Conservation (phyloP, 495 filamentous ascomycete genomes). For the Copromyces sp. region DNA sequence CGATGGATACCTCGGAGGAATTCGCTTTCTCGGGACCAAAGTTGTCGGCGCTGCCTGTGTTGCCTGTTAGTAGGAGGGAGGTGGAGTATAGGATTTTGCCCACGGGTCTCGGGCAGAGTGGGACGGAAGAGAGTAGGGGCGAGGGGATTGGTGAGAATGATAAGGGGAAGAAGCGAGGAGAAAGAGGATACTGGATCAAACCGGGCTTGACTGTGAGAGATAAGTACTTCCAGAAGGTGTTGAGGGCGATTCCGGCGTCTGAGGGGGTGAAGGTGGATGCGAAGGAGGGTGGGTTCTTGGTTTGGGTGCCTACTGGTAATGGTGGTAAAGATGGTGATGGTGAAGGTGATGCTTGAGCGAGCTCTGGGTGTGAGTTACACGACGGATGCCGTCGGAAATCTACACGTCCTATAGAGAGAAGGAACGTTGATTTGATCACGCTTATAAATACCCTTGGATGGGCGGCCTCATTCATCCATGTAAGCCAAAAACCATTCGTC, state of each 20-base stretch:
- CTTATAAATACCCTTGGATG: too few species aligned
- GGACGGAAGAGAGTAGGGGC: background rate
- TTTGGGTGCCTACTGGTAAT: conserved; percentile 49
- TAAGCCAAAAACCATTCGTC: too few species aligned
- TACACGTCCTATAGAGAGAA: too few species aligned
- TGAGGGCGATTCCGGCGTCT: conserved; percentile 54
- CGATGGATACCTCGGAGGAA: conserved; percentile 83
- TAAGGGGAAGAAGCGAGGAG: conserved; percentile 1
- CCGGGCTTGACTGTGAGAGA: conserved; percentile 65
- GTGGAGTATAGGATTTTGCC: conserved; percentile 63
- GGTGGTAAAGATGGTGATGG: conserved; percentile 27
- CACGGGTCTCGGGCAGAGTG: conserved; percentile 4
- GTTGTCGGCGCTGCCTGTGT: conserved; percentile 59
- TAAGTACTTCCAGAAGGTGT: conserved; percentile 78
- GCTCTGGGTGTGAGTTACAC: too few species aligned
- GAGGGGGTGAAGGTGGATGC: conserved; percentile 60
- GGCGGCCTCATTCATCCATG: too few species aligned
- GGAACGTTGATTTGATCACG: background rate
- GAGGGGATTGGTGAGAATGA: background rate
- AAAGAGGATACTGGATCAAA: conserved; percentile 59
- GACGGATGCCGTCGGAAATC: too few species aligned
- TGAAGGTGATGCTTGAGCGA: conserved; percentile 1
- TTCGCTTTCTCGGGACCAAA: conserved; percentile 94
- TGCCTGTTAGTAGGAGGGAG: conserved; percentile 63
- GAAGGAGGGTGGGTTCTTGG: conserved; percentile 60